Evolutionary conservation across 2,329 filamentous ascomycete genomes (phyloP).

Genomic region (Cyphellophora europaea): DNA sequence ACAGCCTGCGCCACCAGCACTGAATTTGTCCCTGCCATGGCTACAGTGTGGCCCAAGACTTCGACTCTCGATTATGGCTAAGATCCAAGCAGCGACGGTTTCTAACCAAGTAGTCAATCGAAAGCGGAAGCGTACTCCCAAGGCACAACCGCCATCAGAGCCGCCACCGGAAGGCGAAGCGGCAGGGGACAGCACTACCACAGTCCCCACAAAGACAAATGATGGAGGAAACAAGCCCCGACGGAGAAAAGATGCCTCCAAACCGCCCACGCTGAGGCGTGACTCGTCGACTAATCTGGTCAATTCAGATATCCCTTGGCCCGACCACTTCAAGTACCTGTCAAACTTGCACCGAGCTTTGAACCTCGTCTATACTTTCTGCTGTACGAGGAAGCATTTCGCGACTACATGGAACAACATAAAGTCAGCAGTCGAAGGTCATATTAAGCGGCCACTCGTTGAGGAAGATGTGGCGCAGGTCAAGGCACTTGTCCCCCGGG

Average conservation of each 20-base stretch:
- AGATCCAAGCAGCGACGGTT: conserved; percentile 33
- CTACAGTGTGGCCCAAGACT: too few species aligned
- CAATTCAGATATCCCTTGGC: conserved; percentile 58
- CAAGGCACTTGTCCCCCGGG: conserved; percentile 64
- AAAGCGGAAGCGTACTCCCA: conserved; percentile 34
- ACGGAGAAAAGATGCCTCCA: conserved; percentile 28
- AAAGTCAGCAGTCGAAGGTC: conserved; percentile 70
- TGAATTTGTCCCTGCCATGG: too few species aligned
- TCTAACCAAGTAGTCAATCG: conserved; percentile 29
- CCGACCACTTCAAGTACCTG: conserved; percentile 61
- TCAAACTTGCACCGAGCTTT: conserved; percentile 72
- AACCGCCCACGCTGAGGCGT: conserved; percentile 26
- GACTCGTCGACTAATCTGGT: conserved; percentile 35
- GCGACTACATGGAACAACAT: conserved; percentile 88
- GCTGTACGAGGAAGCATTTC: conserved; percentile 83
- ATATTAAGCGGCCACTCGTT: conserved; percentile 61
- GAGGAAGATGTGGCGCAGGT: conserved; percentile 77
- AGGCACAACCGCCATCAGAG: conserved; percentile 3
- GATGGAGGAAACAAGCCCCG: conserved; percentile 47
- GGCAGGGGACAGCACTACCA: conserved; percentile 27
- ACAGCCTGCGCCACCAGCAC: too few species aligned
- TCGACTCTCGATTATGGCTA: conserved; percentile 27
- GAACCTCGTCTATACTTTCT: conserved; percentile 91
- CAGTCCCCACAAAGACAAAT: conserved; percentile 46
- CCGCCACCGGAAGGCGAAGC: conserved; percentile 8